Base-by-base conservation (phyloP, 1,284 basidiomycete genomes). In the Ceratobasidium sp. region DNA sequence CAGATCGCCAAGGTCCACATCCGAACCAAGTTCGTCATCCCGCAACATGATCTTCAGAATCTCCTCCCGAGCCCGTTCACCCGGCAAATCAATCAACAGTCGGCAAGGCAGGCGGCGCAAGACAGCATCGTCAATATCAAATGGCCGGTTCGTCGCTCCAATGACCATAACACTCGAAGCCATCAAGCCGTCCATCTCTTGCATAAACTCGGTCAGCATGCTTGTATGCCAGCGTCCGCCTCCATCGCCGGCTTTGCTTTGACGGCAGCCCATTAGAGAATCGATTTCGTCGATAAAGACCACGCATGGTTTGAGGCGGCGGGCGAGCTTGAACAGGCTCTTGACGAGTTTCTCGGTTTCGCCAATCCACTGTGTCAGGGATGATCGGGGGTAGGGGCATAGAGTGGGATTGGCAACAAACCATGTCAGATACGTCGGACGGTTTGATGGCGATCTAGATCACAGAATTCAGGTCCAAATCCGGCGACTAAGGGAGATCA, bases 241-340 rank as follows among this genome's bases (percentile, higher is more conserved):
- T n/a, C 95, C 91, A 6, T 94, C 95, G 71, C 91, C 91, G 77
- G 95, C 94, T 29, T 94, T 89, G 19, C 90, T 89, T 65, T 92
- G 92, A 32, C 97, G 91, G 37, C 96, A 95, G 40, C 95, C 95
- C 79, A 98, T 96, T 0, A 99, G 87, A 0, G 95, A 95, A 82
- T 99, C 97, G 74, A 98, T 94, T 84, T 99, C 97, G 83, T 99
- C 97, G 78, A 99, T 87, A 85, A 99, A 99, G 71, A 99, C 90
- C 70, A 99, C 95, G 80, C 96, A 97, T 0, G 97, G 97, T 1
- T 96, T 94, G 19, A 98, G 85, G 54, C 90, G 89, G 40, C 96
- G 89, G 1, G 97, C 97, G 43, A 98, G 89, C 51, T 92, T 91
- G 85, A 99, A 99, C 8, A 97, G 91, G 0, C 95, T 93, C 76